Evolutionary conservation across 805 yeast species (phyloP).

Genomic region (Kuraishia ogatae): DNA sequence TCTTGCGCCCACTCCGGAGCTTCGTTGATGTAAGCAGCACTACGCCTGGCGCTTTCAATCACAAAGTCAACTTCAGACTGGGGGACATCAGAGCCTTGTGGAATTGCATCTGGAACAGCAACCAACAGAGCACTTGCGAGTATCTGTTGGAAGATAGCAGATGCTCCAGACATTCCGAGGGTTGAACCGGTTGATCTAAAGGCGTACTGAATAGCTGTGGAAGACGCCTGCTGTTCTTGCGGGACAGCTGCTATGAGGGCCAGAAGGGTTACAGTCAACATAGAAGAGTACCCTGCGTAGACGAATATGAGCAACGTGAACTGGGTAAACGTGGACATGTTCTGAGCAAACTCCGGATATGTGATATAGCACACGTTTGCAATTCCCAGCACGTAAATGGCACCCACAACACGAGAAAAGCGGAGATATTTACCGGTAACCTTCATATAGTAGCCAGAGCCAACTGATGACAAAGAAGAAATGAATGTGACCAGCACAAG

Average conservation of each 20-base stretch:
- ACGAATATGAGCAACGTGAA: conserved; percentile 37
- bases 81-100: not conserved
- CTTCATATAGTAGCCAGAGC: conserved; percentile 59
- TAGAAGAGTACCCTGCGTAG: conserved; percentile 46
- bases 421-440: conserved; percentile 54
- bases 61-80: conserved; percentile 1
- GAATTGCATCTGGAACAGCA: conserved; percentile 14
- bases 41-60: conserved; percentile 4
- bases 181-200: conserved; percentile 63
- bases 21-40: conserved; percentile 1
- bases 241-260: conserved; percentile 72
- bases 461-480: conserved; percentile 50
- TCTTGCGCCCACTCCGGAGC: conserved; percentile 7
- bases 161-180: conserved; percentile 53
- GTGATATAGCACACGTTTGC: not conserved
- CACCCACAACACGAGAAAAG: conserved; percentile 34
- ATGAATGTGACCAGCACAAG: conserved; percentile 53
- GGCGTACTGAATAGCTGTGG: conserved; percentile 59
- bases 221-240: conserved; percentile 53
- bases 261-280: conserved; percentile 57
- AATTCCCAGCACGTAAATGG: conserved; percentile 25
- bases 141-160: conserved; percentile 49
- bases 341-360: conserved; percentile 10
- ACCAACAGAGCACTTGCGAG: conserved; percentile 21
- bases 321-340: conserved; percentile 30